phyloP scores from a whole-genome alignment of 108 stramenopile genomes.

The Cyclotella choctawhatcheeana region DNA sequence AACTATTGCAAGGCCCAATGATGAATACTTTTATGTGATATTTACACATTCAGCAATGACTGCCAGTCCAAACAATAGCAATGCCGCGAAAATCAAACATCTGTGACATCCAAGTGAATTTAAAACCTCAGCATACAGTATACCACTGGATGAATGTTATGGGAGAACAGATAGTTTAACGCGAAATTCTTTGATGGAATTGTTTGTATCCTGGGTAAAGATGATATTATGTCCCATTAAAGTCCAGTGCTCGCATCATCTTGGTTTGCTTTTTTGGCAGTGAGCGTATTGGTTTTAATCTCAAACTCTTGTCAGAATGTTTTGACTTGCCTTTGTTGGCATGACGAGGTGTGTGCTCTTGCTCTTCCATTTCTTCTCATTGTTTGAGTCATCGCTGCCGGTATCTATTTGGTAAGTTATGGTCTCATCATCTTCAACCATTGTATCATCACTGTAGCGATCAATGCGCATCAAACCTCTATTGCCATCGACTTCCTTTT shows the following conservation, averaged over 20 bases:
- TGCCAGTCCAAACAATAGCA: background rate
- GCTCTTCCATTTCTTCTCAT: background rate
- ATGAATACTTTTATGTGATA: background rate
- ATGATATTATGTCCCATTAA: constrained; percentile 7
- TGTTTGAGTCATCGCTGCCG: background rate
- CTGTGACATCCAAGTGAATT: constrained; percentile 3
- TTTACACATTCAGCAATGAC: background rate
- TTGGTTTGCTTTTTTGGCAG: constrained; percentile 1
- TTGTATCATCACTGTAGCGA: background rate
- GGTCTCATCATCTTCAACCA: background rate
- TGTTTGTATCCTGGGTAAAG: background rate
- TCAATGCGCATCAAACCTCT: constrained; percentile 7
- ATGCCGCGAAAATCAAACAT: background rate
- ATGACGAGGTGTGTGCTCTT: background rate
- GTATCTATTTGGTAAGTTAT: constrained; percentile 3
- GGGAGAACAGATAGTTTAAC: constrained; percentile 7
- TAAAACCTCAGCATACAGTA: constrained; percentile 13
- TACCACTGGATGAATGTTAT: constrained; percentile 15
- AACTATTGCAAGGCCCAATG: background rate
- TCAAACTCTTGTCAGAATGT: background rate
- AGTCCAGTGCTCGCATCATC: background rate
- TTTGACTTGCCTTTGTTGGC: background rate
- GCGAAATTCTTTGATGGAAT: background rate
- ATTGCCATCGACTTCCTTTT: constrained; percentile 11
- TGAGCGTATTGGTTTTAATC: background rate